These are phyloP conservation scores for Triticum urartu DNA, from an alignment of 176 grass and related monocot species.

Conservation along the genomic window DNA sequence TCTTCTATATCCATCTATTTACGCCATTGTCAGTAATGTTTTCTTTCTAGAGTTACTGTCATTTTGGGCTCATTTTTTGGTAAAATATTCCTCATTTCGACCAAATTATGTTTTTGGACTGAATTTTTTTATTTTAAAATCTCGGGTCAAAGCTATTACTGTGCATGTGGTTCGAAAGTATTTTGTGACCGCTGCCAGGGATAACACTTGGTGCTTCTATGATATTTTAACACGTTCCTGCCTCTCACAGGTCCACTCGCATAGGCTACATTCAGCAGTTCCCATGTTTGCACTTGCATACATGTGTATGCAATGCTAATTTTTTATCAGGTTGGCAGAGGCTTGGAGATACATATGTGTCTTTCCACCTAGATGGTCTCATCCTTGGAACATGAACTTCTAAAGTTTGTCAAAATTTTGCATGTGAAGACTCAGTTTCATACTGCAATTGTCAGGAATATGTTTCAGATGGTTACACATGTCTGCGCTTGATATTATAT, in stretches of 20 bases:
- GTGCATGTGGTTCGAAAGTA: constrained; percentile 83
- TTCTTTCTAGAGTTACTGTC: not conserved
- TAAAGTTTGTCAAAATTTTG: no score
- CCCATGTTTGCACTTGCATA: not conserved
- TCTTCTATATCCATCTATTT: not conserved
- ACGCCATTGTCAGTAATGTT: not conserved
- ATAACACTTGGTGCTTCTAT: constrained; percentile 96
- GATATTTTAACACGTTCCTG: constrained; percentile 79
- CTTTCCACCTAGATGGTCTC: no score
- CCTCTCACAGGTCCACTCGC: constrained; percentile 58
- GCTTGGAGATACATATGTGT: no score
- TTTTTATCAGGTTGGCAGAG: no score
- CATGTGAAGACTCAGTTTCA: no score
- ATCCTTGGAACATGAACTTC: no score
- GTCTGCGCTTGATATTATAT: no score
- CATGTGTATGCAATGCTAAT: no score
- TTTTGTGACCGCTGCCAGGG: constrained; percentile 50
- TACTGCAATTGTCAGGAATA: no score
- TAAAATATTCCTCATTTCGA: constrained; percentile 50
- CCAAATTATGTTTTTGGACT: constrained; percentile 3
- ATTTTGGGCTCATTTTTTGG: not conserved
- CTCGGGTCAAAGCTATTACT: constrained; percentile 81
- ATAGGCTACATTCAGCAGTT: not conserved
- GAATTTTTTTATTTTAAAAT: not conserved
- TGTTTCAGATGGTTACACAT: no score